Evolutionary conservation across 768 basidiomycete species (phyloP).

Genomic region (Steccherinum ochraceum): DNA sequence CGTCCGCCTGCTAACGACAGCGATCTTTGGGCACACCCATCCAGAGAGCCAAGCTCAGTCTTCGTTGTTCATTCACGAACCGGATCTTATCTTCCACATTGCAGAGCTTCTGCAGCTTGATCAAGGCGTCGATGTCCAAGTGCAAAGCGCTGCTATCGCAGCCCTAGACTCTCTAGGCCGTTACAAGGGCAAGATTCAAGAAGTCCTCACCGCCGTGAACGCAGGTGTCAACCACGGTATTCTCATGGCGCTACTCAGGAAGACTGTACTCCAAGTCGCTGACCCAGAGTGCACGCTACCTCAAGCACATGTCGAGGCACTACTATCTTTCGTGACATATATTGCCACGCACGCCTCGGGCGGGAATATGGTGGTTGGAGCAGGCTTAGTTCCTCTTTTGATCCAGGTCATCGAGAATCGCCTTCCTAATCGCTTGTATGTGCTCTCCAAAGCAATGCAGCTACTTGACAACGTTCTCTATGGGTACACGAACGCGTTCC

Average conservation of each 20-base stretch:
- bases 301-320: constrained; percentile 75
- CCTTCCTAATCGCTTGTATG: constrained; percentile 57
- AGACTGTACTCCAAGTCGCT: constrained; percentile 69
- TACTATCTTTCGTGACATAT: constrained; percentile 82
- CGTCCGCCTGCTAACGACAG: constrained; percentile 79
- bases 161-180: constrained; percentile 88
- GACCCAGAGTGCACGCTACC: constrained; percentile 59
- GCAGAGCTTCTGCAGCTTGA: constrained; percentile 87
- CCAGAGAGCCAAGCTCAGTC: constrained; percentile 72
- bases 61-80: constrained; percentile 89
- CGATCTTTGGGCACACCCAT: constrained; percentile 87
- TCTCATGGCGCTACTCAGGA: constrained; percentile 82
- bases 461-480: constrained; percentile 91
- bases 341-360: constrained; percentile 81
- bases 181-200: constrained; percentile 76
- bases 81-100: constrained; percentile 82
- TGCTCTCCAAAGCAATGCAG: constrained; percentile 87
- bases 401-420: constrained; percentile 85
- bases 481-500: constrained; percentile 81
- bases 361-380: constrained; percentile 91
- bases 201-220: constrained; percentile 86
- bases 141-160: constrained; percentile 81
- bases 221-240: constrained; percentile 96
- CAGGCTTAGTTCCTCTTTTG: constrained; percentile 83
- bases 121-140: constrained; percentile 55